phyloP scores from a whole-genome alignment of 495 filamentous ascomycete species.

The Cenococcum geophilum region DNA sequence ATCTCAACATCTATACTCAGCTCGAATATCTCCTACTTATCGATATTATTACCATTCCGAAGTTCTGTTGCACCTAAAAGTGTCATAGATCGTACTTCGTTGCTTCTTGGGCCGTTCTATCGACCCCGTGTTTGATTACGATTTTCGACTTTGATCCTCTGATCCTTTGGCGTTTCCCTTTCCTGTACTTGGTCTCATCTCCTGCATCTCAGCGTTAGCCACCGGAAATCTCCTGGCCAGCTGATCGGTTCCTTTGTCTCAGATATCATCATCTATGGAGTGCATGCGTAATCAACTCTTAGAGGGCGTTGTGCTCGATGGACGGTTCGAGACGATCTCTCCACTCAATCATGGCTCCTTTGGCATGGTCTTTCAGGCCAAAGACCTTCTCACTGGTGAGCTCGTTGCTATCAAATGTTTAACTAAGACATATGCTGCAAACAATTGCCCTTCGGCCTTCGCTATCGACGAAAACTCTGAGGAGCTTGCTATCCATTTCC shows the following conservation, averaged over 20 bases:
- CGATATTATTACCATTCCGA: constrained; percentile 23
- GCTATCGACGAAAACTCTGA: constrained; percentile 78
- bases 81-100: constrained; percentile 21
- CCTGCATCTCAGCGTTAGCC: constrained; percentile 5
- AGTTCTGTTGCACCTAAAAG: constrained; percentile 31
- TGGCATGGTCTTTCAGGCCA: constrained; percentile 93
- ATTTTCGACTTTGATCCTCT: constrained; percentile 6
- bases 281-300: constrained; percentile 41
- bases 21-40: constrained; percentile 14
- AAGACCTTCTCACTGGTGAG: constrained; percentile 64
- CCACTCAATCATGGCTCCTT: constrained; percentile 98
- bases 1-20: constrained; percentile 2
- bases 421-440: constrained; percentile 61
- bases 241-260: constrained; percentile 4
- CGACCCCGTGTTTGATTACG: constrained; percentile 25
- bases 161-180: constrained; percentile 1
- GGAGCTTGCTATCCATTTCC: constrained; percentile 75
- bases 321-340: constrained; percentile 79
- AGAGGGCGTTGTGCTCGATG: constrained; percentile 39
- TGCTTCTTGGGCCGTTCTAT: constrained; percentile 21
- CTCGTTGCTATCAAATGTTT: constrained; percentile 91
- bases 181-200: not conserved
- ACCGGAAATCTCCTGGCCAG: constrained; percentile 8
- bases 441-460: constrained; percentile 46
- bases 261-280: constrained; percentile 34